phyloP scores from a whole-genome alignment of 2,329 filamentous ascomycete species.

The Thyridium curvatum region DNA sequence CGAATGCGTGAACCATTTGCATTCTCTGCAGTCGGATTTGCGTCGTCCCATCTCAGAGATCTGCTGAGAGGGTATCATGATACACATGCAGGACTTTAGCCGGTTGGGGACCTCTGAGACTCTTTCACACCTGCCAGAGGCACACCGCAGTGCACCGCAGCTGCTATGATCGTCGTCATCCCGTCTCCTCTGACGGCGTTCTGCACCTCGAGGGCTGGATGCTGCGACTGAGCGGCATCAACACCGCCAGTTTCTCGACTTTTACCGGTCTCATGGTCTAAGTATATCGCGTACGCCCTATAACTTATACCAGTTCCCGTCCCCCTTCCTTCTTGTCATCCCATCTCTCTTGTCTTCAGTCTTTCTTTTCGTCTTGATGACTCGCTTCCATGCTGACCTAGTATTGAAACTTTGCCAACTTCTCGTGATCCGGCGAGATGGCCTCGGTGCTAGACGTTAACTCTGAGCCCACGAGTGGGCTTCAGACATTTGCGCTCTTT shows the following conservation, averaged over 20 bases:
- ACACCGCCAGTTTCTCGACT: no score
- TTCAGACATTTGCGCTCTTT: constrained; percentile 19
- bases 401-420: background rate
- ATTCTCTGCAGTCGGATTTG: no score
- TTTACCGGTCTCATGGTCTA: no score
- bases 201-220: no score
- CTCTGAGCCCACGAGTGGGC: constrained; percentile 8
- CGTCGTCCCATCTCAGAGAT: background rate
- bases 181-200: no score
- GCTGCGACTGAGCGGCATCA: no score
- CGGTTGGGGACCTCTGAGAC: background rate
- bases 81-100: constrained; percentile 2
- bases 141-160: no score
- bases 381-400: constrained; percentile 1
- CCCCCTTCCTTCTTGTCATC: background rate
- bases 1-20: no score
- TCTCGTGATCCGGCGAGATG: background rate
- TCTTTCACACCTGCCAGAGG: no score
- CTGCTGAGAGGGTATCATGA: constrained; percentile 3
- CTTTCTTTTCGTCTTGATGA: background rate
- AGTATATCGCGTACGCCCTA: no score
- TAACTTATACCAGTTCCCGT: no score
- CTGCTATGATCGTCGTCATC: no score
- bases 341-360: background rate
- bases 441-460: constrained; percentile 3